Percentiles rank a stretch among this genome's conserved stretches.
These are phyloP conservation scores for Mortierella sp. DNA, from an alignment of 371 early-diverging fungal species.

Conservation along the genomic window DNA sequence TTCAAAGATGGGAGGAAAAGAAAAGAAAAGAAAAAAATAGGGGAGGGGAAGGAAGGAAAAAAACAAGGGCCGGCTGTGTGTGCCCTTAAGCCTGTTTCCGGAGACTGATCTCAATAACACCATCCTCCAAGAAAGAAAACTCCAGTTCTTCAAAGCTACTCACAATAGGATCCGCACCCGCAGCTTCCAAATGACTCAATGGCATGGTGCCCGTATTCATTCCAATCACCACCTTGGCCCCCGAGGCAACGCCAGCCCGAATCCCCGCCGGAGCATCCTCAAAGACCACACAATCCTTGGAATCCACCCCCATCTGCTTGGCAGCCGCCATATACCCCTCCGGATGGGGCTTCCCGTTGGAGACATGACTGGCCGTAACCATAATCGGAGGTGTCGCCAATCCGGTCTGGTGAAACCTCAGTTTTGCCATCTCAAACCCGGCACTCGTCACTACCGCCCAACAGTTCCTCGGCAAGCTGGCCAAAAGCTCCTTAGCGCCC, in stretches of 20 bases:
- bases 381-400: conserved; percentile 57
- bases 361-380: conserved; percentile 61
- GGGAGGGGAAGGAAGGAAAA: background rate
- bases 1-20: background rate
- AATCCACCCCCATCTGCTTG: conserved; percentile 58
- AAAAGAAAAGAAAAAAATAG: background rate
- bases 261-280: conserved; percentile 81
- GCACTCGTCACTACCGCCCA: conserved; percentile 69
- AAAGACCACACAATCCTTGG: conserved; percentile 74
- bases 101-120: conserved; percentile 56
- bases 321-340: conserved; percentile 75
- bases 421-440: conserved; percentile 55
- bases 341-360: conserved; percentile 74
- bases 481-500: conserved; percentile 54
- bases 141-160: conserved; percentile 64
- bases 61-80: background rate
- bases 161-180: conserved; percentile 70
- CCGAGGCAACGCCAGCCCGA: conserved; percentile 68
- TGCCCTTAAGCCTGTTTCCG: conserved; percentile 14
- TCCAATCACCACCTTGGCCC: conserved; percentile 71
- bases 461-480: conserved; percentile 27
- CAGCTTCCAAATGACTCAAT: conserved; percentile 66
- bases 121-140: conserved; percentile 58
- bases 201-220: conserved; percentile 68
- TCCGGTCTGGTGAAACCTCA: conserved; percentile 57